These are phyloP conservation scores for Eimeria necatrix DNA, from an alignment of 169 alveolate genomes.

Conservation along the genomic window DNA sequence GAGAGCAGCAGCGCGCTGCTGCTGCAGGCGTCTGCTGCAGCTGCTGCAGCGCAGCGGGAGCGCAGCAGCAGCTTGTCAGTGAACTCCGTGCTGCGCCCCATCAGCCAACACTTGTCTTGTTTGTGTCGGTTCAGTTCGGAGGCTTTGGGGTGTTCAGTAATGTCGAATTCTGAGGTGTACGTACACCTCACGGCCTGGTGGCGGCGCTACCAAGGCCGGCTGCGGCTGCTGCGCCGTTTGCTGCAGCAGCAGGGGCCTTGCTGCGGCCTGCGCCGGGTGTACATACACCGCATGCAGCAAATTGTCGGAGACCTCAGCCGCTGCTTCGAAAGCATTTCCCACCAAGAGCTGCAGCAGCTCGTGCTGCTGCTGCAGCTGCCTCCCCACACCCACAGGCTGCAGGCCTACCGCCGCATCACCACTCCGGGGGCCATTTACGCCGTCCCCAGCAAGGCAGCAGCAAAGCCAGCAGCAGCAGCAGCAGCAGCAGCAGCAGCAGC, in stretches of 20 bases:
- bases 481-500: constrained; percentile 11
- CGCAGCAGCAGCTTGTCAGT: constrained; percentile 30
- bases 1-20: too few relatives aligned
- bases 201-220: not conserved
- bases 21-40: too few relatives aligned
- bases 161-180: constrained; percentile 61
- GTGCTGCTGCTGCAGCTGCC: constrained; percentile 16
- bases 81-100: constrained; percentile 43
- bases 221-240: not conserved
- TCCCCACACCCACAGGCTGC: constrained; percentile 17
- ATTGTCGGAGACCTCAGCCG: constrained; percentile 72
- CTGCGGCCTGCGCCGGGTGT: constrained; percentile 32
- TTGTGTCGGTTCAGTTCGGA: constrained; percentile 48
- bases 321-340: constrained; percentile 66
- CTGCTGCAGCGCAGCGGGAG: constrained; percentile 3
- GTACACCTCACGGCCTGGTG: constrained; percentile 59
- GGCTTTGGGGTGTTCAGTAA: constrained; percentile 55
- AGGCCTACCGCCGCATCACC: constrained; percentile 13
- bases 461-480: not conserved
- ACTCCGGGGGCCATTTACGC: not conserved
- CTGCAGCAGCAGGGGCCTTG: constrained; percentile 56
- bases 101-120: constrained; percentile 36
- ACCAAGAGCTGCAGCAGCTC: constrained; percentile 10
- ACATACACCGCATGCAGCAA: constrained; percentile 25
- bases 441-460: not conserved